Conservation (phyloP, 331 rosid genomes). For the Pyracantha coccinea region DNA sequence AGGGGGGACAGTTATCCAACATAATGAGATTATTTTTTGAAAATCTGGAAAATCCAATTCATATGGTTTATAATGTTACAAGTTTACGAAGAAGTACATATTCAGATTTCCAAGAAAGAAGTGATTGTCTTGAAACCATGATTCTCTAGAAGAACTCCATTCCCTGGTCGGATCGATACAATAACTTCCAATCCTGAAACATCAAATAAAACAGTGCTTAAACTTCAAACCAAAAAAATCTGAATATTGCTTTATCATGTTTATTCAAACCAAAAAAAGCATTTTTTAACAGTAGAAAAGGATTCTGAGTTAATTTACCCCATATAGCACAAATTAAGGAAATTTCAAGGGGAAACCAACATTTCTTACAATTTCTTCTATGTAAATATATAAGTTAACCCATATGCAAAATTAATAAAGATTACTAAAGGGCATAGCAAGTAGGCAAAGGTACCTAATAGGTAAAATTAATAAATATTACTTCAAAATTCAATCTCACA, state of each 20-base stretch:
- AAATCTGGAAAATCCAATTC: neutral
- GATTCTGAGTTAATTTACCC: slow-evolving; percentile 44
- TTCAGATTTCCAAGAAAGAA: slow-evolving; percentile 65
- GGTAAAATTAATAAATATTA: too few species aligned
- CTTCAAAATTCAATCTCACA: too few species aligned
- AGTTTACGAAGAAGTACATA: slow-evolving; percentile 3
- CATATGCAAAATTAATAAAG: too few species aligned
- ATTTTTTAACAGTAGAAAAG: neutral
- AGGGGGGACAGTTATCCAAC: too few species aligned
- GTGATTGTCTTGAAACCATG: slow-evolving; percentile 73
- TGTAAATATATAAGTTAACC: too few species aligned
- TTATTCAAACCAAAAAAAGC: too few species aligned
- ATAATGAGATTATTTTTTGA: too few species aligned
- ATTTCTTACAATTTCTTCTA: too few species aligned
- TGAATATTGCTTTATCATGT: neutral
- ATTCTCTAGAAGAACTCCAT: slow-evolving; percentile 77
- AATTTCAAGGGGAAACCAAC: too few species aligned
- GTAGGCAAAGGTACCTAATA: too few species aligned
- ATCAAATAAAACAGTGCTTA: neutral
- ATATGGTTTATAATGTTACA: neutral
- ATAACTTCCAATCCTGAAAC: slow-evolving; percentile 78
- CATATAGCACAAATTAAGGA: too few species aligned
- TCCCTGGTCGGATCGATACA: slow-evolving; percentile 84
- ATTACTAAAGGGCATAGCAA: too few species aligned
- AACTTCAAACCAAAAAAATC: neutral